Base-by-base conservation (phyloP, 108 stramenopile genomes). In the Skeletonema potamos region DNA sequence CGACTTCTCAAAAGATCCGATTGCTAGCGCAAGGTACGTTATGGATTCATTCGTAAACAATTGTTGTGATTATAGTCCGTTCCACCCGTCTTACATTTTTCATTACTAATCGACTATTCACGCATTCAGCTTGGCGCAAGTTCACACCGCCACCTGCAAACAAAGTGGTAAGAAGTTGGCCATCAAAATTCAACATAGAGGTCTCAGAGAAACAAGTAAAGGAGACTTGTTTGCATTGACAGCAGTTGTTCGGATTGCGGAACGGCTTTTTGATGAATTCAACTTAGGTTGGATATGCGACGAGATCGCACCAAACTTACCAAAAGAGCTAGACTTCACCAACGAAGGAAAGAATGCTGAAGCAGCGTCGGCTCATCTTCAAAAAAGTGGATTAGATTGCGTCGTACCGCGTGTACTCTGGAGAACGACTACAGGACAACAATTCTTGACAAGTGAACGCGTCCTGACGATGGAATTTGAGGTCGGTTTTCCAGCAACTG, bases 401-500 rank as follows among this genome's bases (percentile, higher is more conserved):
- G 74, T 90, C 6, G 83, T 98, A 7, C 97, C 97, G 2, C 81
- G 74, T 27, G 81, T 96, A 13, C 60, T 89, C 15, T 87, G 84
- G 87, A 68, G 85, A 26, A 61, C 75, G n/a, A 8, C 48, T 8
- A 51, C 48, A 51, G 48, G 48, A 4, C 7, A 51, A 3, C n/a
- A 17, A 51, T 22, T 18, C 7, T 58, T 46, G 26, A 86, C 90
- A 1, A 78, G 89, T n/a, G 56, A 74, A 8, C 71, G 96, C 54
- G 92, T 98, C 4, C 77, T 98, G 28, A 91, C 89, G n/a, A 98
- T 98, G 97, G 82, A 86, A 51, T 98, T 96, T 71, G 95, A 96
- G 81, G 92, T 96, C 70, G 98, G 98, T 0, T 89, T 93, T 55
- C 82, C 83, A 18, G 86, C 91, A 3, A 97, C 96, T 2, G 91